phyloP scores from a whole-genome alignment of 768 basidiomycete genomes.

The Tricholomella constricta region DNA sequence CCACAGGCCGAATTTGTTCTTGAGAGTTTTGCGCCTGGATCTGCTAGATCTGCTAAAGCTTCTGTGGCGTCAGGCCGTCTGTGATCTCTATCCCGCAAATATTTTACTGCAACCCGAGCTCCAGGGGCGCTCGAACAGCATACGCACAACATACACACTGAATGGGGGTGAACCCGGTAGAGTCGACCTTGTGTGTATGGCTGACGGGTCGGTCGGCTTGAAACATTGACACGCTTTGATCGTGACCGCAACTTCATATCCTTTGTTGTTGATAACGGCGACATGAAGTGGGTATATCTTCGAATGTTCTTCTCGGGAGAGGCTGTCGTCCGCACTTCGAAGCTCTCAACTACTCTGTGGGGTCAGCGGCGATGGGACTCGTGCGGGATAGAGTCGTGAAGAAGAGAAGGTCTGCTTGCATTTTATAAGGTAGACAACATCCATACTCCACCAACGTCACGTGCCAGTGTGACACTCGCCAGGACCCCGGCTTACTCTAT shows the following conservation, averaged over 20 bases:
- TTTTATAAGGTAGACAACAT: no score
- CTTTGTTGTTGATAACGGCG: background rate
- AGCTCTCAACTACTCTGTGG: no score
- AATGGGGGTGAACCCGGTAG: constrained; percentile 2
- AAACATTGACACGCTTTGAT: background rate
- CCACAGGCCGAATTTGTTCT: constrained; percentile 3
- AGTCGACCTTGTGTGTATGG: constrained; percentile 1
- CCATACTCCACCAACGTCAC: no score
- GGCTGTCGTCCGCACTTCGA: no score
- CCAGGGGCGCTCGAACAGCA: background rate
- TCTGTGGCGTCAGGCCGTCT: constrained; percentile 1
- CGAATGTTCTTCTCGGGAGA: no score
- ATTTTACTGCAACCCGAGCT: background rate
- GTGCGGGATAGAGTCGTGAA: no score
- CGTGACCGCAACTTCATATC: background rate
- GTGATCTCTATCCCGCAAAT: background rate
- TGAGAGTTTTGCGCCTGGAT: constrained; percentile 4
- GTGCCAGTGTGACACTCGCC: no score
- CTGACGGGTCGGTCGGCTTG: background rate
- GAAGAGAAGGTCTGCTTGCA: no score
- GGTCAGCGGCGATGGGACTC: no score
- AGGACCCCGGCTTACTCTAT: no score
- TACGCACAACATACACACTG: background rate
- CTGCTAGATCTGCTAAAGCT: background rate
- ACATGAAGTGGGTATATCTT: constrained; percentile 1